Percentiles rank a stretch among this genome's conserved stretches.
These are phyloP conservation scores for Ceriops tagal DNA, from an alignment of 345 rosid species.

Conservation along the genomic window DNA sequence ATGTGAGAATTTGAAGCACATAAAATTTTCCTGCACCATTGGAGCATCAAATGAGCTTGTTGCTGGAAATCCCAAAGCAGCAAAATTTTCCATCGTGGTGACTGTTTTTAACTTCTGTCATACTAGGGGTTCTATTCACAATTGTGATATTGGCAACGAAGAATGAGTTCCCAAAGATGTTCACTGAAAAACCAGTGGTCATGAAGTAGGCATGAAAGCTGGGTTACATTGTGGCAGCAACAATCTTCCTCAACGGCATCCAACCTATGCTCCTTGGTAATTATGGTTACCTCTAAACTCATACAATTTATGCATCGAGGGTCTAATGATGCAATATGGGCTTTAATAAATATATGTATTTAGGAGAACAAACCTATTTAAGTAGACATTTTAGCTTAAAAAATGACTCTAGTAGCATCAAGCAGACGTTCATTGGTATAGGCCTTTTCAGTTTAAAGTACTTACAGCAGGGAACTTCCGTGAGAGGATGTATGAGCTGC, in stretches of 20 bases:
- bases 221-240: conserved; percentile 28
- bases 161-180: conserved; percentile 38
- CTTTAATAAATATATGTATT: not conserved
- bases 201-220: conserved; percentile 40
- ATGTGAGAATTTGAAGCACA: not conserved
- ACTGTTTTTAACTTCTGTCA: conserved; percentile 29
- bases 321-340: not conserved
- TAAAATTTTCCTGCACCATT: conserved; percentile 29
- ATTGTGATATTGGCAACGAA: conserved; percentile 29
- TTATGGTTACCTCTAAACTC: not conserved
- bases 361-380: too few relatives aligned
- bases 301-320: not conserved
- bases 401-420: too few relatives aligned
- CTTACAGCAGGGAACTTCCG: not conserved
- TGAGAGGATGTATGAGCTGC: not conserved
- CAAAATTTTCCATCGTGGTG: conserved; percentile 22
- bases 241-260: conserved; percentile 47
- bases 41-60: conserved; percentile 57
- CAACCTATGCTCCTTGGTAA: conserved; percentile 48
- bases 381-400: too few relatives aligned
- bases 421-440: too few relatives aligned
- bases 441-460: too few relatives aligned
- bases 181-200: conserved; percentile 28
- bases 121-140: conserved; percentile 14
- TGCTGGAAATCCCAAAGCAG: conserved; percentile 46